These are phyloP conservation scores for Cyberlindnera americana DNA, from an alignment of 805 yeast genomes.

Conservation along the genomic window DNA sequence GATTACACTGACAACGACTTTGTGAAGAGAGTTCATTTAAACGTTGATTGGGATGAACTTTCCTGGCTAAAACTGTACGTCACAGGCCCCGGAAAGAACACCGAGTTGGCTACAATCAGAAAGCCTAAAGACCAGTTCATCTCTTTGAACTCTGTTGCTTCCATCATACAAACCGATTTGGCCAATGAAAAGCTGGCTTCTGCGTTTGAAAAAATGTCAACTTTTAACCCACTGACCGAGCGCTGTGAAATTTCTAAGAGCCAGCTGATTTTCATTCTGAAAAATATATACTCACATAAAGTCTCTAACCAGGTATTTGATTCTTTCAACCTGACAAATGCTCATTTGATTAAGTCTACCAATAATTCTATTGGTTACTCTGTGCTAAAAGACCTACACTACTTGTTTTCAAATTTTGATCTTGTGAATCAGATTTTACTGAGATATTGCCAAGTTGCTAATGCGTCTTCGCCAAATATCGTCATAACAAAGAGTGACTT, in stretches of 20 bases:
- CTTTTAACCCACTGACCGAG: conserved; percentile 27
- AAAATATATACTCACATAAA: conserved; percentile 35
- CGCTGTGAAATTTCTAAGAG: conserved; percentile 33
- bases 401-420: conserved; percentile 38
- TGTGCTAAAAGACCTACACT: conserved; percentile 36
- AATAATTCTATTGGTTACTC: conserved; percentile 28
- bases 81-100: conserved; percentile 12
- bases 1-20: conserved; percentile 31
- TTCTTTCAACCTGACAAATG: conserved; percentile 25
- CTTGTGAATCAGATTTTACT: conserved; percentile 35
- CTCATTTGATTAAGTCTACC: conserved; percentile 24
- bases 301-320: conserved; percentile 35
- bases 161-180: conserved; percentile 39
- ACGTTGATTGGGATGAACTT: conserved; percentile 34
- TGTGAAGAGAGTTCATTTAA: conserved; percentile 28
- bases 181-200: conserved; percentile 32
- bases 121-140: conserved; percentile 27
- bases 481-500: conserved; percentile 36
- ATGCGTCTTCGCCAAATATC: conserved; percentile 19
- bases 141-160: conserved; percentile 37
- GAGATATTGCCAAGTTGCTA: conserved; percentile 28
- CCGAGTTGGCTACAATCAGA: background rate
- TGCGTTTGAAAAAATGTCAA: conserved; percentile 28
- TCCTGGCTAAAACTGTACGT: conserved; percentile 19
- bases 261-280: conserved; percentile 33